A percentile compares a stretch with the other conserved stretches of the same genome.
Conservation (phyloP, 1,284 basidiomycete species). For the Afroboletus lepidellus region DNA sequence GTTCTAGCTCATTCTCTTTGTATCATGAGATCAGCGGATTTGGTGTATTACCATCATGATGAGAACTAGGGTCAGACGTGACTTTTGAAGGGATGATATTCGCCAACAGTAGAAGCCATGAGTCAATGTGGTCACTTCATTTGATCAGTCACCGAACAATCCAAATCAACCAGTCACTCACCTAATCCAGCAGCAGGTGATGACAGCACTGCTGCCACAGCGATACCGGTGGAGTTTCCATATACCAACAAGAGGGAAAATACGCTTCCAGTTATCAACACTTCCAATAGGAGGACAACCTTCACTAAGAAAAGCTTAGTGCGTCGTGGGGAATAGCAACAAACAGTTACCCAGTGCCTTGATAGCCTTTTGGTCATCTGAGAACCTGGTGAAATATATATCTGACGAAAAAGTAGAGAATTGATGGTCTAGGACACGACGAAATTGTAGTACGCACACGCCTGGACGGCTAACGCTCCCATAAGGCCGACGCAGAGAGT, state of each 20-base stretch:
- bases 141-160: not conserved
- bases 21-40: not conserved
- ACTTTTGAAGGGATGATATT: conserved; percentile 14
- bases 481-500: not conserved
- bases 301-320: conserved; percentile 6
- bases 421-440: too few relatives aligned
- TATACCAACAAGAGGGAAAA: not conserved
- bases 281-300: conserved; percentile 18
- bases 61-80: not conserved
- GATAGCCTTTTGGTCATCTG: conserved; percentile 5
- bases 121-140: conserved; percentile 18
- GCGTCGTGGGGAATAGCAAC: not conserved
- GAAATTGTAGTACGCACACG: not conserved
- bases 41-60: conserved; percentile 16
- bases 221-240: too few relatives aligned
- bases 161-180: conserved; percentile 1
- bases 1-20: too few relatives aligned
- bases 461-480: not conserved
- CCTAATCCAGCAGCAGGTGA: conserved; percentile 16
- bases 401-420: conserved; percentile 1
- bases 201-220: not conserved
- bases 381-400: conserved; percentile 12
- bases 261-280: conserved; percentile 3
- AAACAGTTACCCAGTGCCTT: conserved; percentile 7
- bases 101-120: conserved; percentile 29